Evolutionary conservation across 2,329 filamentous ascomycete genomes (phyloP), one percentile per base, ranked within the genome.

Genomic region (Xylariaceae sp.): DNA sequence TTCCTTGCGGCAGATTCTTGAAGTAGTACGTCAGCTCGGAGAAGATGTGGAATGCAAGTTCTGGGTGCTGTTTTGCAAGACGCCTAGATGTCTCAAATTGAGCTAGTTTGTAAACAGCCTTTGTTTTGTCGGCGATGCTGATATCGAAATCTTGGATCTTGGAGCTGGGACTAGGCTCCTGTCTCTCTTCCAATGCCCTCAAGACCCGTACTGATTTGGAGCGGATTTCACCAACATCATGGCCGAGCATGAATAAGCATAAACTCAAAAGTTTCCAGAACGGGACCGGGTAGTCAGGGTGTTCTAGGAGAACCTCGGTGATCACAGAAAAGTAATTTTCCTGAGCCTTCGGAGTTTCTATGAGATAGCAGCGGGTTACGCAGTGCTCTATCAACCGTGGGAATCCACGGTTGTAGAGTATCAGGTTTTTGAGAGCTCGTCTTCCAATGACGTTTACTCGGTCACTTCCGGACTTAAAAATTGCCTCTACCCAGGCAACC

Each of bases 111-210:
- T 97, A 99, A 2, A 99, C 92, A 0, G 92, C 91, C 62, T 95
- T 95, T 0, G 95, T 99, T 73, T 96, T 97, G 73, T 99, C 95
- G 0, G 92, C 95, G 55, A 99, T 94, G 69, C 91, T 96, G 65
- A 99, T 97, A 66, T 99, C 94, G 56, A 96, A 95, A 69, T 99
- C 94, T 68, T 96, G 90, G 5, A 99, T 84, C 67, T 95, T 95
- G 1, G 92, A 96, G 60, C 84, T 94, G 61, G 88, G 76, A 2
- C 73, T 73, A 53, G 69, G 87, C 60, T 86, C 83, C 61, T 94
- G 88, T 29, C 89, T 83, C 61, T 91, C 85, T 70, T 97, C 94
- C 1, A 97, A 76, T 0, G 84, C 85, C 41, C 91, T 83, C 9
- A 99, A 77, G 34, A 97, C 77, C 47, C 86, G 83, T 0, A 88